Evolutionary conservation across 129 eudicot genomes (phyloP).

Genomic region (Deinandra increscens): DNA sequence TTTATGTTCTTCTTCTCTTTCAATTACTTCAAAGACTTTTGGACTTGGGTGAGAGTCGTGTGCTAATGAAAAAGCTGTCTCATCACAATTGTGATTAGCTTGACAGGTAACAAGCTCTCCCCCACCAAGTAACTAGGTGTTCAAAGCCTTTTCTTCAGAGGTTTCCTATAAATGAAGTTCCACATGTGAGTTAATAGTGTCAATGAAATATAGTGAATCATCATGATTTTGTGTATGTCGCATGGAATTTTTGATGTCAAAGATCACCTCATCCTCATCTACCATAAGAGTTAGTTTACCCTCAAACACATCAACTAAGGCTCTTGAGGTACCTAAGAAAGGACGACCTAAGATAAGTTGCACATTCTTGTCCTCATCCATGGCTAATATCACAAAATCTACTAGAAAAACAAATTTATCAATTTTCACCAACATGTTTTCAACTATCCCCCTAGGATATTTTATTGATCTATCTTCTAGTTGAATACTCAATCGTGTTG

Average conservation of each 20-base stretch:
- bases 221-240: too few species aligned
- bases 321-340: background rate
- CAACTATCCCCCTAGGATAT: background rate
- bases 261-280: background rate
- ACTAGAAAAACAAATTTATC: background rate
- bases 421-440: background rate
- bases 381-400: background rate
- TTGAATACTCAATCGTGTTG: background rate
- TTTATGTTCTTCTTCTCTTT: background rate
- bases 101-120: background rate
- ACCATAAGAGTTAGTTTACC: background rate
- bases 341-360: background rate
- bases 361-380: background rate
- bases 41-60: background rate
- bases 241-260: background rate
- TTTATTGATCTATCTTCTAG: background rate
- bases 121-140: background rate
- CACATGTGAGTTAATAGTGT: background rate
- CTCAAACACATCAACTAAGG: background rate
- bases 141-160: background rate
- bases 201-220: too few species aligned
- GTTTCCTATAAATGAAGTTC: background rate
- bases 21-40: background rate
- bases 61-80: too few species aligned
- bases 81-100: background rate